phyloP scores from a whole-genome alignment of 75 land plant species.

The Azolla pinnata region DNA sequence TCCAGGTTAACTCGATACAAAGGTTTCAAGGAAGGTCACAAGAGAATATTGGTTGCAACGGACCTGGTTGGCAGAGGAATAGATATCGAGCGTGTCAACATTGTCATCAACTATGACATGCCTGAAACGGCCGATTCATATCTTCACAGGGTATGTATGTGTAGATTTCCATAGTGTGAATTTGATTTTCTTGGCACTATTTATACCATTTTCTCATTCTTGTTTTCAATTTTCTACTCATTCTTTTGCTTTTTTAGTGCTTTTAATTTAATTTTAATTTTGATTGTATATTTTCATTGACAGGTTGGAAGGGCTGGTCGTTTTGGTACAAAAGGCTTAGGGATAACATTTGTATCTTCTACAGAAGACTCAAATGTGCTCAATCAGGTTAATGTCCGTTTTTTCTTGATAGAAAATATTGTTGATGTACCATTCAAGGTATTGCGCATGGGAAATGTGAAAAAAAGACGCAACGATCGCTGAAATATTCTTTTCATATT shows the following conservation, averaged over 20 bases:
- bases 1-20: constrained; percentile 84
- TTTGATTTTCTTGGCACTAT: too few relatives aligned
- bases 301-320: constrained; percentile 98
- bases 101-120: constrained; percentile 98
- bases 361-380: constrained; percentile 84
- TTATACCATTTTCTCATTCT: background rate
- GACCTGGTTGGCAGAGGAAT: constrained; percentile 97
- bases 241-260: background rate
- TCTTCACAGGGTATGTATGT: constrained; percentile 89
- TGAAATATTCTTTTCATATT: too few relatives aligned
- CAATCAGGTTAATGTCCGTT: constrained; percentile 46
- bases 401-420: background rate
- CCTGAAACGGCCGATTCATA: constrained; percentile 98
- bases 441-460: too few relatives aligned
- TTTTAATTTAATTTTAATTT: background rate
- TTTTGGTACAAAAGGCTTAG: constrained; percentile 97
- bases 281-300: constrained; percentile 7
- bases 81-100: constrained; percentile 96
- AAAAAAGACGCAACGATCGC: too few relatives aligned
- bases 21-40: constrained; percentile 93
- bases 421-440: background rate
- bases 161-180: too few relatives aligned
- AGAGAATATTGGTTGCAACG: constrained; percentile 93
- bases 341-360: constrained; percentile 93
- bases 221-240: background rate